phyloP scores from a whole-genome alignment of 768 basidiomycete species.

The Pulveroboletus frians region DNA sequence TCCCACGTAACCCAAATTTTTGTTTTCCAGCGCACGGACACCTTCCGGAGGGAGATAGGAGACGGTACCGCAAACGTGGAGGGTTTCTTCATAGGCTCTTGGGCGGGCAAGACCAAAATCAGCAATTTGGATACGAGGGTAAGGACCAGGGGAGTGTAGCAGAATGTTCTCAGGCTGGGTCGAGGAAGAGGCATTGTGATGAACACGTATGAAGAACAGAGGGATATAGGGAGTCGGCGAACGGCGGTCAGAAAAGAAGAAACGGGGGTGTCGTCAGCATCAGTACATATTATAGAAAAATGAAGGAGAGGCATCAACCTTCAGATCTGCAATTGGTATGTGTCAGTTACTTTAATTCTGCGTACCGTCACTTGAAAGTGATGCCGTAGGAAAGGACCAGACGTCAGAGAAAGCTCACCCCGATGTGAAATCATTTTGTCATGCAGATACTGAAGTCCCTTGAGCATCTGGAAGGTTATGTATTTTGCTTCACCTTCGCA shows the following conservation, averaged over 20 bases:
- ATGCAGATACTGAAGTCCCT: conserved; percentile 68
- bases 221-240: not conserved
- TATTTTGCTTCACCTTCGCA: conserved; percentile 82
- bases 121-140: conserved; percentile 78
- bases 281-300: not conserved
- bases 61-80: conserved; percentile 85
- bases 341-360: not conserved
- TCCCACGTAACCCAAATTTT: conserved; percentile 66
- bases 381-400: not conserved
- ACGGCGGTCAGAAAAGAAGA: not conserved
- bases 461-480: conserved; percentile 74
- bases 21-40: conserved; percentile 70
- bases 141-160: conserved; percentile 72
- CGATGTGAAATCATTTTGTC: conserved; percentile 70
- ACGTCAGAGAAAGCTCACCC: conserved; percentile 39
- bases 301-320: conserved; percentile 36
- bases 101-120: conserved; percentile 84
- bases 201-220: not conserved
- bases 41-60: conserved; percentile 85
- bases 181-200: not conserved
- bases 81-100: conserved; percentile 73
- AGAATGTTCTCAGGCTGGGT: conserved; percentile 79
- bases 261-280: not conserved
- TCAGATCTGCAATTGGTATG: conserved; percentile 46
- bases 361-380: not conserved